Evolutionary conservation across 2,329 filamentous ascomycete genomes (phyloP).

Genomic region (Pseudogymnoascus sp.): DNA sequence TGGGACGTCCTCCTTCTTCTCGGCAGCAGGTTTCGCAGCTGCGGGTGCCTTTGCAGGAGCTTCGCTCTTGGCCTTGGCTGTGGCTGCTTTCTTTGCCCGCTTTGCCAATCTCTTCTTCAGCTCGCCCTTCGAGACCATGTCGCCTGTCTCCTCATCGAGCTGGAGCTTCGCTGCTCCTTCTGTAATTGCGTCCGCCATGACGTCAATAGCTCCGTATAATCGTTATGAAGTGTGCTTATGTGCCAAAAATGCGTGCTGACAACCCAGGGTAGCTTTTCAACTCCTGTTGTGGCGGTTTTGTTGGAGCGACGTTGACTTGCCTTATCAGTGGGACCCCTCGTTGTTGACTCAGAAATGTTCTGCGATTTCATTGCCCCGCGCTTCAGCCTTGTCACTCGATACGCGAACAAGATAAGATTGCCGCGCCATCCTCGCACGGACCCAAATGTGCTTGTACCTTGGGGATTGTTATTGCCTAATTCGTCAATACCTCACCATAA

Average conservation of each 20-base stretch:
- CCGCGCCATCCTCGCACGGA: not conserved
- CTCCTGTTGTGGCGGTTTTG: not conserved
- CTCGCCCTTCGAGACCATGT: slow-evolving; percentile 57
- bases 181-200: slow-evolving; percentile 40
- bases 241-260: not conserved
- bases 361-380: not conserved
- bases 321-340: not conserved
- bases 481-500: not conserved
- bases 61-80: slow-evolving; percentile 43
- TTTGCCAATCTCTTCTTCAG: slow-evolving; percentile 54
- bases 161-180: slow-evolving; percentile 47
- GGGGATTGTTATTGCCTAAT: slow-evolving; percentile 2
- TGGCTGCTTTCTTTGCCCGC: slow-evolving; percentile 47
- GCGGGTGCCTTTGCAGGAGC: slow-evolving; percentile 29
- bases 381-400: slow-evolving; percentile 1
- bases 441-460: not conserved
- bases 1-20: slow-evolving; percentile 27
- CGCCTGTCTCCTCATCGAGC: slow-evolving; percentile 56
- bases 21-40: slow-evolving; percentile 22
- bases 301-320: not conserved
- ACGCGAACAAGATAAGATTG: slow-evolving; percentile 1
- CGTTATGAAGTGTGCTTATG: not conserved
- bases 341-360: slow-evolving; percentile 6
- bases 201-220: slow-evolving; percentile 11
- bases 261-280: not conserved